Evolutionary conservation across 2,329 filamentous ascomycete genomes (phyloP), one percentile per base, ranked within the genome.

Genomic region (Neoscytalidium dimidiatum): DNA sequence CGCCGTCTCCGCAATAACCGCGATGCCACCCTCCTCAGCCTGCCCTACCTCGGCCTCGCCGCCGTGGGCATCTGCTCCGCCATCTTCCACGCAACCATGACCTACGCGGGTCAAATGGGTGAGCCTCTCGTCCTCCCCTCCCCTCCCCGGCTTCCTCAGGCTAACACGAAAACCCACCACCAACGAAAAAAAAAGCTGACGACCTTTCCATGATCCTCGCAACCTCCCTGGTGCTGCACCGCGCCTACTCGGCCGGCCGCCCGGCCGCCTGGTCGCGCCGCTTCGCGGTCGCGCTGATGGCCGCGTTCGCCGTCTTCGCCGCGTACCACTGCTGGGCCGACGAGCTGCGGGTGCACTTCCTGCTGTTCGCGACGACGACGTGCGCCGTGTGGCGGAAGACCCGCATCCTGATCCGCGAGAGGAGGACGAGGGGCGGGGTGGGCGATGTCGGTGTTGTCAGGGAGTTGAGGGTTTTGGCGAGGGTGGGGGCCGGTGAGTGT

Each of bases 121-220:
- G 38, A 35, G 49, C 65, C 28, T 28, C 19, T 4, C 9, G 46
- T 35, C 21, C 11, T 35, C 13, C 19, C 14, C 19, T n/a, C 19
- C 23, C n/a, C 21, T 13, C 35, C 8, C 8, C 11, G 3, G 3
- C 9, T 13, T 19, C 21, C 46, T 14, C 13, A 9, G 3, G 5
- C 13, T 33, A 3, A n/a, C 3, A 35, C n/a, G 7, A 7, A 17
- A 2, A 21, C 17, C 29, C 0, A 13, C 8, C 17, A 33, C 19
- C 13, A 49, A 29, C n/a, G 6, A 21, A 35, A 66, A 67, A 53
- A 69, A 44, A 31, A 74, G 80, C 79, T 67, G 86, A 88, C 68
- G 85, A 88, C 69, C 75, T 87, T n/a, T 83, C 84, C 62, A 87
- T 87, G 85, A 80, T 87, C 31, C 73, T 84, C 13, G 79, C 86